Evolutionary conservation across 2,329 filamentous ascomycete species (phyloP), one percentile per base, ranked within the genome.

Genomic region (Ceratocystis ficicola): DNA sequence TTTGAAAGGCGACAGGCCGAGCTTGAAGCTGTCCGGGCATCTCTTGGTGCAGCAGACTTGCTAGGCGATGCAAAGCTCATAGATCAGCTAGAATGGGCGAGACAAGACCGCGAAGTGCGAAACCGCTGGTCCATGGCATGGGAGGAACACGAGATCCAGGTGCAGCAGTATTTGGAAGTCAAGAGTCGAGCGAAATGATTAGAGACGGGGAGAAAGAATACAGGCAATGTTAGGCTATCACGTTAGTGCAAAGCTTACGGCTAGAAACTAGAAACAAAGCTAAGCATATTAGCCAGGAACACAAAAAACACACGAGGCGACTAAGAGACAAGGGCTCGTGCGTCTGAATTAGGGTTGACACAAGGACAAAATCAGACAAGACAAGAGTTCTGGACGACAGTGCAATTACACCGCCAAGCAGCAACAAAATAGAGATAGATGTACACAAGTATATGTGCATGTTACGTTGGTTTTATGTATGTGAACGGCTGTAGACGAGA

Each of bases 91-190:
- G 76, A 75, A 46, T 83, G 82, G 72, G 74, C 87, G 65, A 80
- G 82, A 69, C 83, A 89, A 73, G 88, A 91, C 71, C 80, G 84
- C 69, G 76, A 78, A 61, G 82, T 89, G 4, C 77, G 85, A 66
- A 78, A 78, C 70, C 79, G 81, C 66, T 90, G 87, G 86, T 75
- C 75, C 36, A 73, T 79, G 7, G 83, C 83, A 6, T 83, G 81
- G 68, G 80, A 83, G 55, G 79, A 79, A 68, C 87, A 91, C 71
- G 79, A 82, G 66, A 73, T 77, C 66, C 80, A 80, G 8, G 75
- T 90, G 66, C 77, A 79, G 69, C 80, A 83, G 69, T 88, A 85
- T 71, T 76, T 81, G 73, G 77, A 73, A 32, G 77, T 77, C 68
- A 74, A 77, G 67, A 74, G 50, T 3, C 61, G 36, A 30, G 55